Evolutionary conservation across 2,329 filamentous ascomycete genomes (phyloP).

Genomic region (Dactylellina haptotyla): DNA sequence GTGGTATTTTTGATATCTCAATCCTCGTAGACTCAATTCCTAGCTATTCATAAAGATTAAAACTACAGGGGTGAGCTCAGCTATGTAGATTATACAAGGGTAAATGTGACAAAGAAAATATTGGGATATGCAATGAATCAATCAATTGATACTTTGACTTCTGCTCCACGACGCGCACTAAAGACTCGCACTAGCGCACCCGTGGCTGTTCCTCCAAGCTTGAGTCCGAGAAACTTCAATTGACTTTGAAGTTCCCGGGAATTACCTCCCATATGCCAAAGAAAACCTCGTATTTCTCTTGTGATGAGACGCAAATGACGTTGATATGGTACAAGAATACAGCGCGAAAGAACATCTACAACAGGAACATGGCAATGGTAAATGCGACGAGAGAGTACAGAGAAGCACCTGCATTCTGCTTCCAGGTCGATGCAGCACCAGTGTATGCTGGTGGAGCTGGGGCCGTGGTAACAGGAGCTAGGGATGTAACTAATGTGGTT

Average conservation of each 20-base stretch:
- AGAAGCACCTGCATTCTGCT: conserved; percentile 7
- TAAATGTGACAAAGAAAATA: conserved; percentile 19
- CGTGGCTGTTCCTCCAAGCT: background rate
- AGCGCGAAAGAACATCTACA: conserved; percentile 21
- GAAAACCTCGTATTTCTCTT: background rate
- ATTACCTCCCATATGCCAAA: background rate
- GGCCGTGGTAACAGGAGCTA: conserved; percentile 14
- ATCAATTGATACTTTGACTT: conserved; percentile 11
- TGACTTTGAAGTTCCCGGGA: conserved; percentile 1
- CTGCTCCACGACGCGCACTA: background rate
- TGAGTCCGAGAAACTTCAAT: conserved; percentile 3
- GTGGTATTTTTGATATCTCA: background rate
- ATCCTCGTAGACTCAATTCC: conserved; percentile 26
- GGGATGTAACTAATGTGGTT: conserved; percentile 34
- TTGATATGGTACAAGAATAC: conserved; percentile 39
- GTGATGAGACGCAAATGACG: background rate
- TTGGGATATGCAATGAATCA: conserved; percentile 13
- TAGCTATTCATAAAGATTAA: conserved; percentile 30
- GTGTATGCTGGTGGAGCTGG: conserved; percentile 25
- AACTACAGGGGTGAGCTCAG: conserved; percentile 38
- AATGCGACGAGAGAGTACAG: conserved; percentile 36
- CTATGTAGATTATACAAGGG: conserved; percentile 25
- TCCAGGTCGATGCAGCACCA: conserved; percentile 41
- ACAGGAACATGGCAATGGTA: conserved; percentile 22
- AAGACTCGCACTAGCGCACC: background rate